A percentile compares a stretch with the other conserved stretches of the same genome.
phyloP scores from a whole-genome alignment of 345 rosid species.

The Pistacia integerrima region DNA sequence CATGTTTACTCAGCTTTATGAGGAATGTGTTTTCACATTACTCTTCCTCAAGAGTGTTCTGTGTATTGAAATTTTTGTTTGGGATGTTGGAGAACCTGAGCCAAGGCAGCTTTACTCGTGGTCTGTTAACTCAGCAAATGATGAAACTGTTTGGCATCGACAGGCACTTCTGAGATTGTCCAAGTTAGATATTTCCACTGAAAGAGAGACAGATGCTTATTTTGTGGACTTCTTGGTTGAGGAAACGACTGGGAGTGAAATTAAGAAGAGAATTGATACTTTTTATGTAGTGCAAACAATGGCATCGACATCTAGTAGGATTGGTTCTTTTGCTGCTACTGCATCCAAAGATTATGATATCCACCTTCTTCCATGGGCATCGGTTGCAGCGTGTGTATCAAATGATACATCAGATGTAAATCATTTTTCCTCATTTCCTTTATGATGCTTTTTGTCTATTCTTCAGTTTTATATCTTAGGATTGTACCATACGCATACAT shows the following conservation, averaged over 20 bases:
- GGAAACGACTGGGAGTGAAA: constrained; percentile 41
- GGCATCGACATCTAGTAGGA: constrained; percentile 76
- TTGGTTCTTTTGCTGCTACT: constrained; percentile 76
- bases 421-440: constrained; percentile 3
- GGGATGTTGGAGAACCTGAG: constrained; percentile 68
- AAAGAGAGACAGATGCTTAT: constrained; percentile 68
- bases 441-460: neutral
- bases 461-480: neutral
- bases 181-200: constrained; percentile 40
- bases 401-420: constrained; percentile 62
- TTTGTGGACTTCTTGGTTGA: constrained; percentile 70
- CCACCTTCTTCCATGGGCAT: constrained; percentile 92
- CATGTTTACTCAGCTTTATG: constrained; percentile 76
- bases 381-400: constrained; percentile 89
- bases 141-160: constrained; percentile 68
- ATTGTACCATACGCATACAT: neutral
- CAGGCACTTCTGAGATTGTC: constrained; percentile 75
- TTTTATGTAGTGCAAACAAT: constrained; percentile 82
- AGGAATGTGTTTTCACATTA: constrained; percentile 77
- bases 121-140: constrained; percentile 48
- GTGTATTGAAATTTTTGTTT: constrained; percentile 73
- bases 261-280: constrained; percentile 55
- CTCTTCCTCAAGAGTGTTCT: constrained; percentile 81
- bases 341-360: constrained; percentile 92
- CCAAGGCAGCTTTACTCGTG: constrained; percentile 73